Base-by-base conservation (phyloP, 1,284 basidiomycete species). In the Tremellales sp. region DNA sequence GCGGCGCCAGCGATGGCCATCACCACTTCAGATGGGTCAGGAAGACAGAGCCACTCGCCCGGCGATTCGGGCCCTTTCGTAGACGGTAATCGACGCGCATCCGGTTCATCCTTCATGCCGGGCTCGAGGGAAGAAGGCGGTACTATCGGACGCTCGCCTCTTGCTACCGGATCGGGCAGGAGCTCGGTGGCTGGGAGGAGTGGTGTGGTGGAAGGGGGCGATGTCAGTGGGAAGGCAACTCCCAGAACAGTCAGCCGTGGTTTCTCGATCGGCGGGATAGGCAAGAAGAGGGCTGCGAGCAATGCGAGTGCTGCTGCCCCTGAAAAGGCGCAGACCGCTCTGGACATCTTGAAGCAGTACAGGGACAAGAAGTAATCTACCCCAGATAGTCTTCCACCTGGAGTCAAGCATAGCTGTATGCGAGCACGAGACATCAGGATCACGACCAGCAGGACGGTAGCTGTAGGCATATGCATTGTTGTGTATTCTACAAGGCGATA, bases 401-500 rank as follows among this genome's bases (percentile, higher is more conserved):
- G n/a, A n/a, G n/a, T n/a, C n/a, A n/a, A n/a, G n/a, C n/a, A n/a
- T n/a, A n/a, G n/a, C n/a, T n/a, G n/a, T n/a, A n/a, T n/a, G n/a
- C n/a, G n/a, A n/a, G n/a, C n/a, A n/a, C n/a, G n/a, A n/a, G n/a
- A n/a, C n/a, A n/a, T n/a, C n/a, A n/a, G n/a, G n/a, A n/a, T n/a
- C n/a, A n/a, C n/a, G n/a, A n/a, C n/a, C n/a, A n/a, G n/a, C n/a
- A n/a, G n/a, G n/a, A n/a, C n/a, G n/a, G n/a, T 41, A 6, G n/a
- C 19, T 25, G 23, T 31, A 35, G 24, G 44, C 15, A 19, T 39
- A 7, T 31, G 47, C 26, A 15, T 3, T 26, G 21, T 10, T n/a
- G n/a, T n/a, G n/a, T n/a, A n/a, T 25, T 26, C 43, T 51, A 73
- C 41, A 75, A 56, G 1, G 67, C 70, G 8, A 91, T 72, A 0